Conservation (phyloP, 2,329 filamentous ascomycete species). For the Coniochaeta pulveracea region DNA sequence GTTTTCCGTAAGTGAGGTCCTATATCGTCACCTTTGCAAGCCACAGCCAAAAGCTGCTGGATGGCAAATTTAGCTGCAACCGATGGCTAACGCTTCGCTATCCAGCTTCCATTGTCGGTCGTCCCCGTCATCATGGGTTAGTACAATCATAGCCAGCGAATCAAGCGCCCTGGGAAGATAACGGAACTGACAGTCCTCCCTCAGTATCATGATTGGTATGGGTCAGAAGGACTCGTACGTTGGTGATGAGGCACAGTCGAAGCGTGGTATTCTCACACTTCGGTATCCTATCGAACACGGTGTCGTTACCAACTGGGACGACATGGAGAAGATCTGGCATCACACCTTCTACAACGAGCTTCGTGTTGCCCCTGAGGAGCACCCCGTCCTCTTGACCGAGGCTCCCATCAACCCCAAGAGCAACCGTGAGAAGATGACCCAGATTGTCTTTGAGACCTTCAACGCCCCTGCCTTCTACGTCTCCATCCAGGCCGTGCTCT, state of each 20-base stretch:
- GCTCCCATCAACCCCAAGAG: constrained; percentile 99
- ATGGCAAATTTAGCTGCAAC: constrained; percentile 3
- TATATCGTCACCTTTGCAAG: constrained; percentile 3
- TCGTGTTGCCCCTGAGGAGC: constrained; percentile 99
- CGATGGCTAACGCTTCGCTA: constrained; percentile 12
- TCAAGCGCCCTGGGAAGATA: constrained; percentile 2
- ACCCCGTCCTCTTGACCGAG: constrained; percentile 98
- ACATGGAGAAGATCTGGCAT: constrained; percentile 99
- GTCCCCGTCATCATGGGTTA: constrained; percentile 99
- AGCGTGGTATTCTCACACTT: constrained; percentile 99
- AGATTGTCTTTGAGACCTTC: constrained; percentile 99
- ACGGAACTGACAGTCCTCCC: constrained; percentile 10
- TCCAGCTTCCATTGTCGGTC: constrained; percentile 95
- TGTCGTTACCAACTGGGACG: constrained; percentile 99
- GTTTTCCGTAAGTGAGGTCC: constrained; percentile 87
- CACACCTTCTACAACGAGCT: constrained; percentile 99
- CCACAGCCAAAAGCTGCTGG: constrained; percentile 6
- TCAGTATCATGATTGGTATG: constrained; percentile 99
- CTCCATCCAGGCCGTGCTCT: constrained; percentile 98
- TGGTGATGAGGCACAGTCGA: constrained; percentile 99
- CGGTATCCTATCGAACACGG: constrained; percentile 99
- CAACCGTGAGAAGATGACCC: constrained; percentile 99
- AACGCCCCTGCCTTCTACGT: constrained; percentile 99
- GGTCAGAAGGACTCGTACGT: constrained; percentile 99
- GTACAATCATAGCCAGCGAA: too few species aligned